These are phyloP conservation scores for Jimgerdemannia flammicorona DNA, from an alignment of 192 early-diverging fungal species.

Conservation along the genomic window DNA sequence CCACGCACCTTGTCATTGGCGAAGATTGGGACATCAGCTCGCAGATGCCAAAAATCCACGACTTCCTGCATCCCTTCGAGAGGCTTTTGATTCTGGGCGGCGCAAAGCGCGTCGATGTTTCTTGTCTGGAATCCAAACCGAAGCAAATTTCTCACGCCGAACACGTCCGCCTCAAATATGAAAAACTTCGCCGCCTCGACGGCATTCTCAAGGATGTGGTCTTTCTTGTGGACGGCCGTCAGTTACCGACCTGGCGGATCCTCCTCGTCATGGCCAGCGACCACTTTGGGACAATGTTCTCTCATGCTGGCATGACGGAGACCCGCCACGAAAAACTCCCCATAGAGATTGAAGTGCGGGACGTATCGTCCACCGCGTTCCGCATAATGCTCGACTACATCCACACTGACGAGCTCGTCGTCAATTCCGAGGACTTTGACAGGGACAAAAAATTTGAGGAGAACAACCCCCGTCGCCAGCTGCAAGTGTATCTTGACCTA, in stretches of 20 bases:
- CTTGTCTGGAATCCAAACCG: no score
- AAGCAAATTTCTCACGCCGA: no score
- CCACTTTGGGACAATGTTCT: background rate
- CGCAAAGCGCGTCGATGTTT: background rate
- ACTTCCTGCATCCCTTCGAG: background rate
- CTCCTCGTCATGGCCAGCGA: background rate
- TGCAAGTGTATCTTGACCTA: background rate
- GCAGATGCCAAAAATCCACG: background rate
- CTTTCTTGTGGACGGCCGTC: background rate
- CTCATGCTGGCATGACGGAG: background rate
- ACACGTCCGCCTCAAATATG: background rate
- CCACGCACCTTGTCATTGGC: background rate
- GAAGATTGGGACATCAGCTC: background rate
- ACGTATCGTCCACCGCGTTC: background rate
- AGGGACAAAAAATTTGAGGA: background rate
- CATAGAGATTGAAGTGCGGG: background rate
- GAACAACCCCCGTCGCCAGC: no score
- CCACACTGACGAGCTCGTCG: background rate
- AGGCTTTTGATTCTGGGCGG: background rate
- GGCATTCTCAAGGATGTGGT: background rate
- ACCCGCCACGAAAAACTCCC: background rate
- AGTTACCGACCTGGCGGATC: background rate
- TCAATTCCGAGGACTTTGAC: background rate
- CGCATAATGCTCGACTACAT: background rate
- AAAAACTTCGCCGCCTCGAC: background rate